Base-by-base conservation (phyloP, 768 basidiomycete species). In the Obba rivulosa region DNA sequence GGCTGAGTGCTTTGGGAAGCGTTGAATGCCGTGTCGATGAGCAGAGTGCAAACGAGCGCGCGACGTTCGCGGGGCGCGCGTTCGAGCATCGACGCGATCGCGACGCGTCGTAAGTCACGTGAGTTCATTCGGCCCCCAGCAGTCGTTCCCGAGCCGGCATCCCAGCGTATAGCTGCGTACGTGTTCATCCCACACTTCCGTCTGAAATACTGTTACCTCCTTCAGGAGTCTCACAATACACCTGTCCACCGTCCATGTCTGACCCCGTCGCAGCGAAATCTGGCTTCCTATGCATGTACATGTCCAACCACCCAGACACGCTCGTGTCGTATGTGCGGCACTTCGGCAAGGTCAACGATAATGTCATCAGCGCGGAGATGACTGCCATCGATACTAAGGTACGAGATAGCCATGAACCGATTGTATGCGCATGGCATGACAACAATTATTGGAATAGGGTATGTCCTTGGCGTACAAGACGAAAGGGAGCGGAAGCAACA, bases 231-330 rank as follows among this genome's bases (percentile, higher is more conserved):
- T 31, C 28, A 13, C 28, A 13, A 31, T 7, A 13, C 28, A 31
- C 13, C 28, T 31, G 5, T 21, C 41, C 4, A 22, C 41, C 20
- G 43, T 52, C 37, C 51, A 83, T 84, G 82, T 56, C 78, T 7
- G 88, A 91, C 60, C 78, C 86, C 8, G 86, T 90, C 0, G 83
- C 84, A 11, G 79, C 80, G 10, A 86, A 84, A 57, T 87, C 87
- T 17, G 71, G 69, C 1, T 92, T 89, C 62, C 73, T 92, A 37
- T 78, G 79, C 62, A 85, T 81, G 78, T 92, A 92, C 70, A 92
- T 91, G 89, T 83, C 78, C 24, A 80, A 71, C 52, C 90, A 91
- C 58, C 85, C 85, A 0, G 88, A 91, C 60, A 91, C 89, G 1
- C 71, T 92, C 55, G 86, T 92, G 31, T 86, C 86, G 3, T 92